Evolutionary conservation across 345 rosid genomes (phyloP), one percentile per base, ranked within the genome.

Genomic region (Cardamine chenopodiifolia): DNA sequence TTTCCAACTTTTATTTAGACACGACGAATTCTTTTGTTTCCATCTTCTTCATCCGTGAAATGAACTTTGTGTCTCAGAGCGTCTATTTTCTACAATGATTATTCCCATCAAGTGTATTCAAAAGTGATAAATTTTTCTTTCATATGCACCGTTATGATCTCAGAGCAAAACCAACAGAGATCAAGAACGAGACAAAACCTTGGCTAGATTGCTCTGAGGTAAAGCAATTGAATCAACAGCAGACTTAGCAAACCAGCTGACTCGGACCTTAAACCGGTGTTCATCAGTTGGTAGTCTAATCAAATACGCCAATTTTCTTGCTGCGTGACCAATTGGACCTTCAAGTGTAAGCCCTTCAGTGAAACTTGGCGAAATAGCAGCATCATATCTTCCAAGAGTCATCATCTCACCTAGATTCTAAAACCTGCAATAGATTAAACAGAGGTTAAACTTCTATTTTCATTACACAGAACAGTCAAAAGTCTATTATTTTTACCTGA

Each of bases 381-480:
- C 98, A 50, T 94, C 93, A 32, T 79, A 85, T 87, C 89, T 85
- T 45, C 97, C 98, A 26, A 94, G 84, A 25, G 84, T 90, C 96
- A 94, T 91, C 98, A 94, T 94, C 83, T 94, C 98, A 35, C 98
- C 97, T 25, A 94, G 76, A 69, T 91, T 91, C 77, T 94, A 97
- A 71, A 87, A 94, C 84, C 98, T 94, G 85, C 40, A 59, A 63
- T 35, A 25, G 13, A 19, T 76, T 17, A 44, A 57, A 39, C 52
- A 6, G 37, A 55, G 53, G 44, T 70, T 62, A 19, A 62, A 34
- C 0, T 35, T 55, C 25, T 54, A 31, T 32, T 34, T 62, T 25
- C n/a, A 49, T 34, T n/a, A 63, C 71, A 70, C 28, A 70, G 14
- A 62, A 42, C 5, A 62, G 12, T 23, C 18, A 29, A 22, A 53